Base-by-base conservation (phyloP, 169 alveolate genomes). In the Plasmodium vinckei region DNA sequence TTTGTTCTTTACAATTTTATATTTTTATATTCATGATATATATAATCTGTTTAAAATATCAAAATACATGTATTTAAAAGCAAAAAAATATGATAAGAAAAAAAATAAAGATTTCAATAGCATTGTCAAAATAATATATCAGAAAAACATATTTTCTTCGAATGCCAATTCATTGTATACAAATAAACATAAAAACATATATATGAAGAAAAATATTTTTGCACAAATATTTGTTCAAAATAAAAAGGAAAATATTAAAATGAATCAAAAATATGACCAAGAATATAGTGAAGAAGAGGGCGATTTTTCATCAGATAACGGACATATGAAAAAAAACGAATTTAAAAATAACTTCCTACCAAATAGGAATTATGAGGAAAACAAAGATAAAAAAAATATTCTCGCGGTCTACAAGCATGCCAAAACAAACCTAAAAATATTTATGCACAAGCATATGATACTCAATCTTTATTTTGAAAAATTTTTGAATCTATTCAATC, bases 221-320 rank as follows among this genome's bases (percentile, higher is more conserved):
- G 72, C 71, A 77, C 88, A 77, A 56, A 77, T 77, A 64, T 77
- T 77, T 77, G 77, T 77, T 19, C 88, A 77, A 25, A 77, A 77
- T 57, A 77, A 77, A 77, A 77, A 57, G 64, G 51, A 63, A 25
- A 57, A 10, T 61, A 56, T 68, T 42, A 77, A 77, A 69, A 57
- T 33, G 12, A 77, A 57, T 77, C 70, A 64, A n/a, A 77, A 77
- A 77, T 57, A 46, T 75, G 88, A 61, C n/a, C 21, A 69, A 42
- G 65, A 69, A 42, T 72, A 77, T 15, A 64, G 51, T 12, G 72
- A 77, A 63, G 54, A 57, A 9, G 77, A 69, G 33, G 77, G 47
- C 7, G 77, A 46, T 4, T 56, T 13, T 46, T 64, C 88, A 63
- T 63, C 88, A 33, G 75, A 63, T 49, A 64, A 56, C 56, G 13